Evolutionary conservation across 164 flowering plant genomes (phyloP).

Genomic region (Hamamelis virginiana): DNA sequence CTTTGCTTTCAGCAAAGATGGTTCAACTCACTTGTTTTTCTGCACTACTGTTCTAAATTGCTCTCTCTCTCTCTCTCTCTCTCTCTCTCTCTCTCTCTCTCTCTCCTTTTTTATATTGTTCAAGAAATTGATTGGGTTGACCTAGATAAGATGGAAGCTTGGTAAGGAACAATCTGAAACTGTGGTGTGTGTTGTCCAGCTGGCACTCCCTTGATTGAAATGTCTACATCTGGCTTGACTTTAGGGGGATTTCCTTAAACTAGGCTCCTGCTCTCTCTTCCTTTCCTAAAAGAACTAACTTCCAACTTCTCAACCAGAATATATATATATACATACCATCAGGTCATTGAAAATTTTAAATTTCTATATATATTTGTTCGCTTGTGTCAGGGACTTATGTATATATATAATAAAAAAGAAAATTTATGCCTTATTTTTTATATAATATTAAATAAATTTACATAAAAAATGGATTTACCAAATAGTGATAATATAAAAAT

Average conservation of each 20-base stretch:
- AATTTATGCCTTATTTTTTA: no score
- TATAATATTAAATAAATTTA: no score
- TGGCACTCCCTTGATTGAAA: background rate
- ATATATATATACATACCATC: no score
- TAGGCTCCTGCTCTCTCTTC: background rate
- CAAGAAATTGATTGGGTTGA: background rate
- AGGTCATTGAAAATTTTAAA: no score
- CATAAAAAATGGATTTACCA: no score
- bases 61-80: no score
- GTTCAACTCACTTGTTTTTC: background rate
- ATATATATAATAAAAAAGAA: no score
- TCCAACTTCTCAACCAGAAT: background rate
- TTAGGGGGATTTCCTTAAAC: background rate
- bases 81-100: no score
- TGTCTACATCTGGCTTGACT: constrained; percentile 4
- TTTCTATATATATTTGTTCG: no score
- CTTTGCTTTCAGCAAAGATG: background rate
- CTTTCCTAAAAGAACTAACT: background rate
- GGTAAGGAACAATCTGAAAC: background rate
- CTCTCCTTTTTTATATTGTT: background rate
- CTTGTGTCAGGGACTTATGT: no score
- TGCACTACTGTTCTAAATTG: background rate
- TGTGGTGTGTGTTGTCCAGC: background rate
- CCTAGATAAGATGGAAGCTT: background rate
- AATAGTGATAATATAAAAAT: no score